A percentile compares a stretch with the other conserved stretches of the same genome.
Conservation (phyloP, 2,329 filamentous ascomycete species). For the Tolypocladium cylindrosporum region DNA sequence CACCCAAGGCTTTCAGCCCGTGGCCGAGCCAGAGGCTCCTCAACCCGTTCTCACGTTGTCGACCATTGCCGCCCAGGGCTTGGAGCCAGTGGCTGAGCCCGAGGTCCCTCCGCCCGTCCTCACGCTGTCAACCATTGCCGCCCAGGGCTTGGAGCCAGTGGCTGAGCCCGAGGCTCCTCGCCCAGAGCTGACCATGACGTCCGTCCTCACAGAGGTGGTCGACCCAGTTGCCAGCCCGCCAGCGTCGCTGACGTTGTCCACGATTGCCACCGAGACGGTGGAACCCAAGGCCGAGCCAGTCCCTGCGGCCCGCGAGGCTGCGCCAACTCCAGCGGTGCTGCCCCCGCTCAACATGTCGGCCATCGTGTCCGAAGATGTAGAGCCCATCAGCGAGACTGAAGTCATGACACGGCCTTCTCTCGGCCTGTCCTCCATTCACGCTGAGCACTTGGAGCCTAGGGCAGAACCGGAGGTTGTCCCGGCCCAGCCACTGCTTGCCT, state of each 20-base stretch:
- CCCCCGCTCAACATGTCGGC: slow-evolving; percentile 2
- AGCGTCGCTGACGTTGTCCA: slow-evolving; percentile 17
- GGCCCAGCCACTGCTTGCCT: slow-evolving; percentile 15
- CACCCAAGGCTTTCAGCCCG: slow-evolving; percentile 14
- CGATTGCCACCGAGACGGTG: slow-evolving; percentile 19
- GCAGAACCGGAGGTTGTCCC: slow-evolving; percentile 15
- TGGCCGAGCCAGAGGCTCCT: slow-evolving; percentile 13
- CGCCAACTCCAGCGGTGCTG: not conserved
- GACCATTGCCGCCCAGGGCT: slow-evolving; percentile 11
- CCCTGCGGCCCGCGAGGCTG: not conserved
- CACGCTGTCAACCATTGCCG: slow-evolving; percentile 15
- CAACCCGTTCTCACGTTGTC: slow-evolving; percentile 14
- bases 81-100: slow-evolving; percentile 16
- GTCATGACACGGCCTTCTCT: slow-evolving; percentile 9
- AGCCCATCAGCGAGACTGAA: slow-evolving; percentile 16
- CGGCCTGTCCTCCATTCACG: slow-evolving; percentile 19
- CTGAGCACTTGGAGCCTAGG: slow-evolving; percentile 22
- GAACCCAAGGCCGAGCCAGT: slow-evolving; percentile 14
- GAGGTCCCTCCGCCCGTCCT: slow-evolving; percentile 12
- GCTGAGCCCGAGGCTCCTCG: slow-evolving; percentile 14
- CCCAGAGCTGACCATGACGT: slow-evolving; percentile 15
- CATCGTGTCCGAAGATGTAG: slow-evolving; percentile 14
- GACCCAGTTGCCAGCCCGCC: slow-evolving; percentile 4
- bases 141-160: slow-evolving; percentile 15
- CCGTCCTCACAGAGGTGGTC: slow-evolving; percentile 12